These are phyloP conservation scores for Botrytis galanthina DNA, from an alignment of 2,329 filamentous ascomycete genomes.

Conservation along the genomic window DNA sequence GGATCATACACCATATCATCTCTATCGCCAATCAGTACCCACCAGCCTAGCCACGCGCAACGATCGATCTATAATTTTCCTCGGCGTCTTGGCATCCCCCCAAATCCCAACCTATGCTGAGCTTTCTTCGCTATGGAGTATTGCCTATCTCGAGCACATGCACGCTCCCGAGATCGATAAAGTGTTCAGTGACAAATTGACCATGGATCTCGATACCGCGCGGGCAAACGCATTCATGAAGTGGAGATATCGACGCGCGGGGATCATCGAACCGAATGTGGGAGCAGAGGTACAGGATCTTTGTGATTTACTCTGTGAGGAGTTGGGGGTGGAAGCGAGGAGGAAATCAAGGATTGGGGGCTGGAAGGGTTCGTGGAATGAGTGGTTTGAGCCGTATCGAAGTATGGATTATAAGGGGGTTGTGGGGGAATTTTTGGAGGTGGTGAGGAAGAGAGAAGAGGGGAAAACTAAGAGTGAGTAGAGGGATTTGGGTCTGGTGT, in stretches of 20 bases:
- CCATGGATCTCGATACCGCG: constrained; percentile 12
- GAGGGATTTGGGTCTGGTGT: background rate
- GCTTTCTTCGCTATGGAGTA: constrained; percentile 19
- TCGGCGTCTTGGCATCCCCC: constrained; percentile 27
- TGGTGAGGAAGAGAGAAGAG: background rate
- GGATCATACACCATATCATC: constrained; percentile 12
- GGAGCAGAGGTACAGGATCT: constrained; percentile 22
- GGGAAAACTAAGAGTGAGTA: background rate
- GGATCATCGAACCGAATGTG: constrained; percentile 15
- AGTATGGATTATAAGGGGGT: constrained; percentile 21
- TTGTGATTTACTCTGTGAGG: constrained; percentile 16
- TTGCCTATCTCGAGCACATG: constrained; percentile 21
- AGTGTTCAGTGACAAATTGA: background rate
- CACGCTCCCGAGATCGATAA: constrained; percentile 11
- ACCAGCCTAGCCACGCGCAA: constrained; percentile 32
- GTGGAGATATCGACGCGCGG: constrained; percentile 12
- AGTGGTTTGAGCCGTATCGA: constrained; percentile 23
- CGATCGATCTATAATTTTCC: constrained; percentile 39
- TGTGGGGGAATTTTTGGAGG: constrained; percentile 19
- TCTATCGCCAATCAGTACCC: constrained; percentile 46
- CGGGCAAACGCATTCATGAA: constrained; percentile 15
- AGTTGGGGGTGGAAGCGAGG: constrained; percentile 14
- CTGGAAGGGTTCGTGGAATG: constrained; percentile 14
- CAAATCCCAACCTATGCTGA: constrained; percentile 22
- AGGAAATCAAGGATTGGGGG: constrained; percentile 15